Evolutionary conservation across 805 yeast species (phyloP), one percentile per base, ranked within the genome.

Genomic region (Clavispora fructus): DNA sequence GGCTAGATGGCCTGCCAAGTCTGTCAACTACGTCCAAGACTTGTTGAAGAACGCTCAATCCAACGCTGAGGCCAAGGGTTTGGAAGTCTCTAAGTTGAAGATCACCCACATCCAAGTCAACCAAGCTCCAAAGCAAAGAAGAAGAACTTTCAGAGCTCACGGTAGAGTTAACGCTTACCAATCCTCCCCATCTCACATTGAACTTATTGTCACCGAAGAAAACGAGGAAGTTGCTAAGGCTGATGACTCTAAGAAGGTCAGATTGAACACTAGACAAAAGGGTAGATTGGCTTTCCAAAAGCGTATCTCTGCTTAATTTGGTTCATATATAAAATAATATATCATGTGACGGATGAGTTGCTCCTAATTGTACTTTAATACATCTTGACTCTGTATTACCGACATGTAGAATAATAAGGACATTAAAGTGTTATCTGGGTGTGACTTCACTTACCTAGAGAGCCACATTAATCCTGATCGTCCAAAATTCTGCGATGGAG

Each of bases 111-210:
- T 94, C 74, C 99, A 94, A 83, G 99, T 92, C 71, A 94, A 94
- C 95, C 96, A 90, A 77, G 99, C 99, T 69, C 99, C 99, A 80
- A 90, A 90, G 81, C 95, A 89, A 82, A 94, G 98, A 85, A 92
- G 99, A 83, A 90, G 99, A 82, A 94, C 99, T 71, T 94, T 81
- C 96, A 91, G 99, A 86, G 99, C 99, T 68, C 98, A 92, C 86
- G 99, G 99, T 87, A 94, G 99, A 86, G 88, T 90, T 75, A 94
- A 92, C 80, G 96, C 97, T 68, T 94, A 90, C 94, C 95, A 90
- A 82, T 88, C 98, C 54, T 81, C 91, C 67, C 99, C 99, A 74
- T 91, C 95, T 69, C 99, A 94, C 87, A 92, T 94, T 74, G 99
- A 94, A 83, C 81, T 94, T 71, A 84, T 89, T 71, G 80, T 94